Conservation (phyloP, 1,284 basidiomycete species). For the Meira nashicola region DNA sequence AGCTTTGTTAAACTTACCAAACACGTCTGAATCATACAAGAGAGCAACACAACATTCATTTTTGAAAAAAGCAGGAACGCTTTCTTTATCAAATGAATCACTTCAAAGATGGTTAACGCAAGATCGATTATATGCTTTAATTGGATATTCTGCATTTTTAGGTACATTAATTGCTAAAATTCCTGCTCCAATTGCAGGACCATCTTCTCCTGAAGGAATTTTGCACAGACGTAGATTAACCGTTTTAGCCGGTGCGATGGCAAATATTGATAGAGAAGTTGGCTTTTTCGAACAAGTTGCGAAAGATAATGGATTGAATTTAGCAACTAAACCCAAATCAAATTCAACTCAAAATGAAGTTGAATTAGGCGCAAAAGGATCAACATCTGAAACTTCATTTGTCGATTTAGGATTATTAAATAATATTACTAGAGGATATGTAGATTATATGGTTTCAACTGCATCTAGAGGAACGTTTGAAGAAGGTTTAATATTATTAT, state of each 20-base stretch:
- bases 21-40: conserved; percentile 13
- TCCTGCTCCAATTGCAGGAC: conserved; percentile 1
- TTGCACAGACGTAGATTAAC: conserved; percentile 7
- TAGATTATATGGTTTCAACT: conserved; percentile 65
- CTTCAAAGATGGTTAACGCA: conserved; percentile 22
- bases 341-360: neutral
- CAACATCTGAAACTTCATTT: neutral
- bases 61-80: conserved; percentile 9
- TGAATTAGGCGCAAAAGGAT: neutral
- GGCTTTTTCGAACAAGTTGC: conserved; percentile 63
- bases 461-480: conserved; percentile 58
- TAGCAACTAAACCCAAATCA: conserved; percentile 15
- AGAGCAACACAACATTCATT: conserved; percentile 19
- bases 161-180: conserved; percentile 11
- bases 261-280: conserved; percentile 56
- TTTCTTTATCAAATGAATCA: conserved; percentile 3
- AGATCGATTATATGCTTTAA: conserved; percentile 21
- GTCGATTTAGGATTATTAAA: neutral
- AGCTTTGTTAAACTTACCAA: neutral
- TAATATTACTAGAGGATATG: conserved; percentile 58
- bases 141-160: conserved; percentile 17
- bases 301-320: conserved; percentile 55
- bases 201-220: neutral
- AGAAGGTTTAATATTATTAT: conserved; percentile 67
- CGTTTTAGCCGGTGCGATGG: conserved; percentile 13